Conservation (phyloP, 257 asterid species). For the Ophiorrhiza pumila region DNA sequence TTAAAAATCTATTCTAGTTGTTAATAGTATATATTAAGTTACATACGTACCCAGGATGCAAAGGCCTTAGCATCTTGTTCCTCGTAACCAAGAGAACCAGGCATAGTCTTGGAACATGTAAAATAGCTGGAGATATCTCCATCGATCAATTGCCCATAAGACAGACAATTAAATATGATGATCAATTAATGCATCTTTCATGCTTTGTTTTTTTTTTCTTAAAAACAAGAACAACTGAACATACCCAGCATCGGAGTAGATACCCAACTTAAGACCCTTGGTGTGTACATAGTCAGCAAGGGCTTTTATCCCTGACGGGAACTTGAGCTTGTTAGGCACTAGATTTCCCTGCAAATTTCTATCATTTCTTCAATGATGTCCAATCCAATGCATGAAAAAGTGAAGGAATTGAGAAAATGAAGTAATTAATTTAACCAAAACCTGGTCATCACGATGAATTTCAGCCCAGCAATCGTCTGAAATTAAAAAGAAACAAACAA, state of each 20-base stretch:
- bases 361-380: not conserved
- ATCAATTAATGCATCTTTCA: too few relatives aligned
- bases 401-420: too few relatives aligned
- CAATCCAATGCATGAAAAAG: too few relatives aligned
- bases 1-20: too few relatives aligned
- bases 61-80: conserved; percentile 82
- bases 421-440: conserved; percentile 8
- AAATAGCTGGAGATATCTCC: too few relatives aligned
- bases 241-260: conserved; percentile 95
- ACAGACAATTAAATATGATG: too few relatives aligned
- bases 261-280: conserved; percentile 90
- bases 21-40: too few relatives aligned
- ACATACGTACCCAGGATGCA: conserved; percentile 73
- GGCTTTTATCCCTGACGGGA: conserved; percentile 95
- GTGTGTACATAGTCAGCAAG: conserved; percentile 83
- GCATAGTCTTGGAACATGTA: conserved; percentile 79
- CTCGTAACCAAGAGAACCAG: conserved; percentile 92
- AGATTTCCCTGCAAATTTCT: conserved; percentile 61
- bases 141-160: too few relatives aligned
- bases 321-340: conserved; percentile 66
- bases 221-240: not conserved
- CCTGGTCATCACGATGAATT: conserved; percentile 54
- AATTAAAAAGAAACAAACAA: conserved; percentile 11
- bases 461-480: conserved; percentile 97
- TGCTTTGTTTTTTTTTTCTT: too few relatives aligned